A percentile compares a stretch with the other conserved stretches of the same genome.
Evolutionary conservation across 371 early-diverging fungal genomes (phyloP).

Genomic region (Ordospora colligata): DNA sequence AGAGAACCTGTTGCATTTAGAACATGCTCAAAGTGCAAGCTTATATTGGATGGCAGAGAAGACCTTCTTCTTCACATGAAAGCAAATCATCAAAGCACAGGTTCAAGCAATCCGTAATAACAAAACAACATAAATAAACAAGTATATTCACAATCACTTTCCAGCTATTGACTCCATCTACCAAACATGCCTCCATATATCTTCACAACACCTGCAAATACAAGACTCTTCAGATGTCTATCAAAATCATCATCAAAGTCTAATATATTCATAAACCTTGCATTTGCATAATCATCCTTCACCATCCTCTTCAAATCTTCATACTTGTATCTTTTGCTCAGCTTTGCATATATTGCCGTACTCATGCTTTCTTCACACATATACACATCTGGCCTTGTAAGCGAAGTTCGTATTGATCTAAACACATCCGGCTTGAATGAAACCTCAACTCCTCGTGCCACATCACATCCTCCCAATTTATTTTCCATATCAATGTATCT

Average conservation of each 20-base stretch:
- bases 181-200: neutral
- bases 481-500: neutral
- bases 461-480: neutral
- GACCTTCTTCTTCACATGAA: slow-evolving; percentile 8
- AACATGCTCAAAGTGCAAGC: slow-evolving; percentile 19
- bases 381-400: neutral
- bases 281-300: neutral
- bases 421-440: slow-evolving; percentile 1
- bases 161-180: neutral
- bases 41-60: neutral
- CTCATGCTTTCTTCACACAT: neutral
- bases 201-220: neutral
- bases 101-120: neutral
- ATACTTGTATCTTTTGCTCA: neutral
- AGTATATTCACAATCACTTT: neutral
- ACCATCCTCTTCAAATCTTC: neutral
- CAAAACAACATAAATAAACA: neutral
- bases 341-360: neutral
- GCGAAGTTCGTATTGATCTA: neutral
- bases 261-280: neutral
- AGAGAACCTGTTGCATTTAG: slow-evolving; percentile 11
- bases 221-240: neutral
- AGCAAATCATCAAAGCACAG: neutral
- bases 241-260: neutral
- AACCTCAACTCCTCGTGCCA: neutral